These are phyloP conservation scores for Trichoderma virens DNA, from an alignment of 495 filamentous ascomycete genomes.

Conservation along the genomic window DNA sequence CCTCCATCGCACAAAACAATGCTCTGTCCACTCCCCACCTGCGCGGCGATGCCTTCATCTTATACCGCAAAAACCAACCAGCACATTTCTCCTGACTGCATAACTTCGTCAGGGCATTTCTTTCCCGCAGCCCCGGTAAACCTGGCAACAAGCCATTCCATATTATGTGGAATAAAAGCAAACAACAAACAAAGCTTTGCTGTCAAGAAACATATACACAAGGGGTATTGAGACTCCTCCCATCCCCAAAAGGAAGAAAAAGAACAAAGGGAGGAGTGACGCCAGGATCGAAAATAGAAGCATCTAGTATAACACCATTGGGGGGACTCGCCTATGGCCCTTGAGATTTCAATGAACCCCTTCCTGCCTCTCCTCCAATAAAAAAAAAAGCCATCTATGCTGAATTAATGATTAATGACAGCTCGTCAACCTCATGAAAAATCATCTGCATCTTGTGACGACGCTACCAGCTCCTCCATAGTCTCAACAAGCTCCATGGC, in stretches of 20 bases:
- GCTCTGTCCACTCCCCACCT: background rate
- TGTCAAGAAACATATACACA: constrained; percentile 1
- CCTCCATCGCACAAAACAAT: background rate
- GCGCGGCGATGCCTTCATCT: background rate
- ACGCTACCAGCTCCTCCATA: background rate
- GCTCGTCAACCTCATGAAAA: background rate
- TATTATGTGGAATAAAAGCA: background rate
- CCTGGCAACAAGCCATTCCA: background rate
- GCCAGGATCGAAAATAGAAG: background rate
- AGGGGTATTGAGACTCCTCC: constrained; percentile 9
- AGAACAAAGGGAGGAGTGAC: background rate
- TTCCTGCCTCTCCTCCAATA: background rate
- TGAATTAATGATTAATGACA: constrained; percentile 7
- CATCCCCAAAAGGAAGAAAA: background rate
- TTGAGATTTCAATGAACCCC: background rate
- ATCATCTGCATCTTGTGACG: constrained; percentile 1
- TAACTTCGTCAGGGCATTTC: constrained; percentile 2
- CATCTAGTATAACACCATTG: background rate
- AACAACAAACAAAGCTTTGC: background rate
- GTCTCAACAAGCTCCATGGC: background rate
- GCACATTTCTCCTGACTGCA: constrained; percentile 3
- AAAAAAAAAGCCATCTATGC: background rate
- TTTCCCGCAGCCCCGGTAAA: background rate
- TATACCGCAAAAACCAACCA: background rate
- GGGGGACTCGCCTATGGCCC: background rate